Evolutionary conservation across 2,329 filamentous ascomycete genomes (phyloP), one percentile per base, ranked within the genome.

Genomic region (Pezicula rhizophila): DNA sequence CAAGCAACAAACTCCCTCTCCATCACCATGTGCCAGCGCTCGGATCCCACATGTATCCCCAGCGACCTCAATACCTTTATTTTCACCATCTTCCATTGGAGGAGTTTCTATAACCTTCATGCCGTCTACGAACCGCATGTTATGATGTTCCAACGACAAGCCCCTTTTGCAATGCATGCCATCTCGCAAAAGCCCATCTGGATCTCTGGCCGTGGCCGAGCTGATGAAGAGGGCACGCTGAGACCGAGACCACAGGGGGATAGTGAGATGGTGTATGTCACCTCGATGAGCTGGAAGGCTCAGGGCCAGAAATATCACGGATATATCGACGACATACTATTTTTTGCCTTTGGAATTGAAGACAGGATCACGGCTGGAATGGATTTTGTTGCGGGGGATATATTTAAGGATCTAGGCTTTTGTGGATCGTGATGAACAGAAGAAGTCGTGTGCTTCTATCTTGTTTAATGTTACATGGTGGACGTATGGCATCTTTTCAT

Each of bases 1-100:
- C 79, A 83, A 60, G 74, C 79, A 5, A 81, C 77, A 17, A 83
- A 83, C 60, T 78, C 77, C 2, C 66, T 82, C 0, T 63, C 70
- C 1, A 63, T 82, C 35, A 82, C 78, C 2, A 64, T 80, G 46
- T 82, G 79, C 64, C 63, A 65, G 8, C 69, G 74, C 2, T 54
- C 64, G 2, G 76, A 81, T 39, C 55, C 64, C 0, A 47, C 15
- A 0, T 82, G 79, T 58, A 44, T 59, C 0, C 61, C 68, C 0
- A 64, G 65, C 38, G 66, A 69, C 5, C 52, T 52, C 18, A 80
- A 81, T 55, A 82, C 79, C 0, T 79, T 78, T 58, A 64, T 81
- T 50, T 62, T 82, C 43, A 69, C 68, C 5, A 69, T 82, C 35
- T 73, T 77, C 57, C 79, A 82, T 33, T 71, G 76, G 61, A 82